Evolutionary conservation across 169 alveolate genomes (phyloP).

Genomic region (Eimeria falciformis): DNA sequence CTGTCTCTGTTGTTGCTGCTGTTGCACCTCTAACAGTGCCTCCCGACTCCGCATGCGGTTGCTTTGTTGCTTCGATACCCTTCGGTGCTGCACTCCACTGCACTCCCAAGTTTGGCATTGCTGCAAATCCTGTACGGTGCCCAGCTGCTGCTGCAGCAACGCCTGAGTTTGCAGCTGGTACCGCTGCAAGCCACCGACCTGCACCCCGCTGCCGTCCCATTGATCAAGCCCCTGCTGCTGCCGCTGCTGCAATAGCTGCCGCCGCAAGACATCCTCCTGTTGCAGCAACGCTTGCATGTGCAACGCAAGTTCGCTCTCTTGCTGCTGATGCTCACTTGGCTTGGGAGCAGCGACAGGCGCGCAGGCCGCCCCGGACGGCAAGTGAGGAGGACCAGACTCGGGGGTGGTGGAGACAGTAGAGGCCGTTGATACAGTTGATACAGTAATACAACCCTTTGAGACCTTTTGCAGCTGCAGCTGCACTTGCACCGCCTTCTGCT

Average conservation of each 20-base stretch:
- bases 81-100: not conserved
- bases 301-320: not conserved
- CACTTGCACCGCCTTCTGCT: slow-evolving; percentile 29
- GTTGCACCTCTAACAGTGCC: not conserved
- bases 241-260: slow-evolving; percentile 28
- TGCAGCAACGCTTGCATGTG: not conserved
- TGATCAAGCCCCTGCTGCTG: not conserved
- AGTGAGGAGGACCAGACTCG: slow-evolving; percentile 55
- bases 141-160: slow-evolving; percentile 35
- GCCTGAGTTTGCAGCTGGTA: slow-evolving; percentile 20
- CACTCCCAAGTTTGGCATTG: not conserved
- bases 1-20: slow-evolving; percentile 15
- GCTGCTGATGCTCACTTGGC: slow-evolving; percentile 21
- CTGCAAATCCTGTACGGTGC: not conserved
- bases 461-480: slow-evolving; percentile 35
- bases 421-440: slow-evolving; percentile 25
- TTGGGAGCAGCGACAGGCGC: not conserved
- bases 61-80: too few relatives aligned
- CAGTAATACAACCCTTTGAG: not conserved
- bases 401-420: slow-evolving; percentile 66
- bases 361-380: slow-evolving; percentile 29
- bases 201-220: slow-evolving; percentile 29
- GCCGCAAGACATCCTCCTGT: slow-evolving; percentile 34
- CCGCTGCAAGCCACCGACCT: slow-evolving; percentile 20
- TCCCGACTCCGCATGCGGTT: too few relatives aligned